Conservation (phyloP, 164 flowering plant species). For the Platanus orientalis region DNA sequence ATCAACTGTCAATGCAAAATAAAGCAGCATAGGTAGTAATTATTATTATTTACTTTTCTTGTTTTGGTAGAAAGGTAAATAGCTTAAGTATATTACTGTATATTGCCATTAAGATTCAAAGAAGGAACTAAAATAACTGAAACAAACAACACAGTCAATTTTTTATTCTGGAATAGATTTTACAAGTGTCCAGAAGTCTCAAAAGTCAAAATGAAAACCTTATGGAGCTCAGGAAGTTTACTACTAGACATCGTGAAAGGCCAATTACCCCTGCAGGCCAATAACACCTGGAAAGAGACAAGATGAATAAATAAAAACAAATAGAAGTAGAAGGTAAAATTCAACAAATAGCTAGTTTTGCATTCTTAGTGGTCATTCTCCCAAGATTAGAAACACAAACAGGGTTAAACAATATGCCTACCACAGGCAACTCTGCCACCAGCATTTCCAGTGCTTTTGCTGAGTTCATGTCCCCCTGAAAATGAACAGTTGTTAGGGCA, state of each 20-base stretch:
- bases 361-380: no score
- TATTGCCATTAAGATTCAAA: no score
- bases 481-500: not conserved
- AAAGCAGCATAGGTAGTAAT: no score
- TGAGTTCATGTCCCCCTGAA: conserved; percentile 91
- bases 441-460: conserved; percentile 91
- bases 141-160: no score
- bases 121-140: no score
- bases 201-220: not conserved
- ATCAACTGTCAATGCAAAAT: no score
- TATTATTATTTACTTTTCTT: no score
- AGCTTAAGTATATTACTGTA: no score
- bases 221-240: not conserved
- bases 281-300: conserved; percentile 48
- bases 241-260: not conserved
- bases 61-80: no score
- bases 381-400: not conserved
- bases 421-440: conserved; percentile 92
- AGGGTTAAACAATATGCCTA: conserved; percentile 22
- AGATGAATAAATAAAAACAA: not conserved
- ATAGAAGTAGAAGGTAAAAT: not conserved
- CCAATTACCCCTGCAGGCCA: conserved; percentile 54
- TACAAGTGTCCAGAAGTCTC: no score
- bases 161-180: no score
- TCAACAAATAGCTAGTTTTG: not conserved